phyloP scores from a whole-genome alignment of 441 rosid species.

The Euphorbia celastroides region DNA sequence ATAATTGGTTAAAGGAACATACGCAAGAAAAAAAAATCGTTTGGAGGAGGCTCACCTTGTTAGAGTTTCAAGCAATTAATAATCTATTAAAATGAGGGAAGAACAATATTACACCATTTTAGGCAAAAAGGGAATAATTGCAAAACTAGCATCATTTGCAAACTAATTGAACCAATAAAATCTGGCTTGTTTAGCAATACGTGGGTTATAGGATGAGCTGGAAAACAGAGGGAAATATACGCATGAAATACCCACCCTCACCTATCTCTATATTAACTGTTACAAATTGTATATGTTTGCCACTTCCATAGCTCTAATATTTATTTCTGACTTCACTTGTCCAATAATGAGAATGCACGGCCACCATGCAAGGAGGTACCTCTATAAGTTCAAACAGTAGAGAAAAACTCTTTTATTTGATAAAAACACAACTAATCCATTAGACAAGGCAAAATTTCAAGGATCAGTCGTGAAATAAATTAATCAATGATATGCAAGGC shows the following conservation, averaged over 20 bases:
- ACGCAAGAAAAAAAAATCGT: neutral
- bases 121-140: neutral
- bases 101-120: no score
- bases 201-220: neutral
- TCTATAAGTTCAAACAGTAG: neutral
- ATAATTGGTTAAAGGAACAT: neutral
- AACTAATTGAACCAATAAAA: neutral
- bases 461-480: neutral
- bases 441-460: conserved; percentile 1
- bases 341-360: neutral
- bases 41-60: neutral
- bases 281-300: neutral
- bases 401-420: neutral
- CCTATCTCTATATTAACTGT: neutral
- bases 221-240: neutral
- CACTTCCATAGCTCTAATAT: neutral
- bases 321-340: neutral
- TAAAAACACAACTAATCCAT: neutral
- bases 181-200: neutral
- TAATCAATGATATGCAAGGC: neutral
- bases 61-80: neutral
- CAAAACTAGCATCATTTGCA: neutral
- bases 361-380: neutral
- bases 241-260: neutral
- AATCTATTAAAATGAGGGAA: neutral